A percentile compares a stretch with the other conserved stretches of the same genome.
Evolutionary conservation across 2,329 filamentous ascomycete species (phyloP).

Genomic region (Aotearoamyces nothofagi): DNA sequence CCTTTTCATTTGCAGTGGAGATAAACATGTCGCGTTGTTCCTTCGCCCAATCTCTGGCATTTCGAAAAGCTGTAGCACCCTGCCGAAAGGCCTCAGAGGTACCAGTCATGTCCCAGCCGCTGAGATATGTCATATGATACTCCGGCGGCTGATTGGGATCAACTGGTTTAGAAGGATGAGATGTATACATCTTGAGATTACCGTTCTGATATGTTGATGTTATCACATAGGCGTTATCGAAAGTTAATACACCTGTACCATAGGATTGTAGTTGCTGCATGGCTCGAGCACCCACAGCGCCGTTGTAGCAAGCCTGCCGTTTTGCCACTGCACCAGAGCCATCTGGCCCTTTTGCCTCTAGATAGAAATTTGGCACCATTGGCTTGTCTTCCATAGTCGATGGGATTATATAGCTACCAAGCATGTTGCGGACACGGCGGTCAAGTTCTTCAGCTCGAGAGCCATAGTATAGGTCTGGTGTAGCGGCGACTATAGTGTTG

Average conservation of each 20-base stretch:
- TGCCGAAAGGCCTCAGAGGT: conserved; percentile 17
- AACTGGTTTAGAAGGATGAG: not conserved
- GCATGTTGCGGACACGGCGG: conserved; percentile 11
- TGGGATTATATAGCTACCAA: conserved; percentile 18
- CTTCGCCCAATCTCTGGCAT: conserved; percentile 23
- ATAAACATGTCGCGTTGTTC: conserved; percentile 21
- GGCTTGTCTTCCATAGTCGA: conserved; percentile 18
- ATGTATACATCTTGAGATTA: conserved; percentile 17
- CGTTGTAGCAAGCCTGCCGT: conserved; percentile 23
- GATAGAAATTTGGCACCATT: conserved; percentile 25
- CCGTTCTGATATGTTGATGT: conserved; percentile 23
- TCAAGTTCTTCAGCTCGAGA: conserved; percentile 14
- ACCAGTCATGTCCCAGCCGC: conserved; percentile 15
- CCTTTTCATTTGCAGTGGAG: conserved; percentile 1
- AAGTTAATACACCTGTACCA: conserved; percentile 16
- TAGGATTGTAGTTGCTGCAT: conserved; percentile 25
- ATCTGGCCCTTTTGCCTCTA: conserved; percentile 19
- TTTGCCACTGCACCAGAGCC: conserved; percentile 12
- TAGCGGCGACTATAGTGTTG: conserved; percentile 13
- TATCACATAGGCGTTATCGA: conserved; percentile 24
- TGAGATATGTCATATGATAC: conserved; percentile 26
- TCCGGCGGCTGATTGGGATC: conserved; percentile 10
- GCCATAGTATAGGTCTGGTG: conserved; percentile 21
- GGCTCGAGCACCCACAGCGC: conserved; percentile 20
- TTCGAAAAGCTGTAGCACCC: conserved; percentile 24